Evolutionary conservation across 352 stramenopile genomes (phyloP).

Genomic region (Pythium scleroteichum): DNA sequence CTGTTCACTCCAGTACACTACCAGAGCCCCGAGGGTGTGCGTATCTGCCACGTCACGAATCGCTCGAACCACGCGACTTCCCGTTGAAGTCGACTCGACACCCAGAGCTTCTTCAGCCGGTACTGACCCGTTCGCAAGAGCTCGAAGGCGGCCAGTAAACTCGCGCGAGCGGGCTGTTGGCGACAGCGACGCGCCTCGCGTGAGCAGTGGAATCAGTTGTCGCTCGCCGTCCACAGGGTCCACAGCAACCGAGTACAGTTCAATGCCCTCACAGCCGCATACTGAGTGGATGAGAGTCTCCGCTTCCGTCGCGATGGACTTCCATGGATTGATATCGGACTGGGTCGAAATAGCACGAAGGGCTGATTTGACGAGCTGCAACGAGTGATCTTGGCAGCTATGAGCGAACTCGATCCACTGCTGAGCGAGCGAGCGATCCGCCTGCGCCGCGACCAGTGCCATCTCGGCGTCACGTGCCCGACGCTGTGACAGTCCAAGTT

Average conservation of each 20-base stretch:
- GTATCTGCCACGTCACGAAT: background rate
- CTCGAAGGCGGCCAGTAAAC: background rate
- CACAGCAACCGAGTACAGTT: slow-evolving; percentile 3
- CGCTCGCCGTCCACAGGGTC: background rate
- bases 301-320: background rate
- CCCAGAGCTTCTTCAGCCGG: background rate
- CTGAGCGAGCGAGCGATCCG: slow-evolving; percentile 1
- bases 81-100: slow-evolving; percentile 1
- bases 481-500: background rate
- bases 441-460: background rate
- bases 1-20: slow-evolving; percentile 7
- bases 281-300: slow-evolving; percentile 3
- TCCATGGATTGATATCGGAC: background rate
- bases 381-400: background rate
- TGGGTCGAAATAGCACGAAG: background rate
- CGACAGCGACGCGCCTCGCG: background rate
- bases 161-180: background rate
- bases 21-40: background rate
- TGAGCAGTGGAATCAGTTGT: background rate
- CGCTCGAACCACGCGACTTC: background rate
- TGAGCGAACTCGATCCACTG: slow-evolving; percentile 23
- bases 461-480: slow-evolving; percentile 8
- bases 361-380: background rate
- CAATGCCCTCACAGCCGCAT: slow-evolving; percentile 13
- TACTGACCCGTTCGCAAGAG: background rate